phyloP scores from a whole-genome alignment of 1,284 basidiomycete genomes.

The Austroboletus novae-zelandiae region DNA sequence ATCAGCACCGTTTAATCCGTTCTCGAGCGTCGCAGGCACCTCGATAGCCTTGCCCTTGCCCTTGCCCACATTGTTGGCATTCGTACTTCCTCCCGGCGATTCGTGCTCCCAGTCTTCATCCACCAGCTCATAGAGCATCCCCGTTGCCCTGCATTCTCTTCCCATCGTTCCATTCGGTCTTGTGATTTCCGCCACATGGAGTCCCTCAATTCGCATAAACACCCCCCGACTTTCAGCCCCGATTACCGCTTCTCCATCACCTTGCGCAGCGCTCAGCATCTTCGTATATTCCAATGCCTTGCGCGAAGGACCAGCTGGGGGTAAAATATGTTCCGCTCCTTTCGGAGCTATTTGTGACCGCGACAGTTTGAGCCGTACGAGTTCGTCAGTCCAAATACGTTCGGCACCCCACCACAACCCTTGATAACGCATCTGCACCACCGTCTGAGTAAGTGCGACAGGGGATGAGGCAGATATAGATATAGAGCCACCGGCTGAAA shows the following conservation, averaged over 20 bases:
- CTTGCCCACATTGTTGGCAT: constrained; percentile 17
- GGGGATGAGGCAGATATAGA: constrained; percentile 15
- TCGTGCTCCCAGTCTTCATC: constrained; percentile 66
- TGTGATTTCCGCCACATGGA: constrained; percentile 54
- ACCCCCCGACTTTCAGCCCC: constrained; percentile 62
- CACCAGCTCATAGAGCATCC: constrained; percentile 71
- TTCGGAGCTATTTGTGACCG: constrained; percentile 62
- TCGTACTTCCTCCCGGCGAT: constrained; percentile 3
- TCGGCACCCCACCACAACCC: constrained; percentile 89
- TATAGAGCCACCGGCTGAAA: neutral
- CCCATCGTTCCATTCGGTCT: constrained; percentile 31
- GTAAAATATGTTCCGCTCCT: constrained; percentile 54
- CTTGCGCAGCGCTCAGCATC: constrained; percentile 16
- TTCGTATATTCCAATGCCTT: constrained; percentile 35
- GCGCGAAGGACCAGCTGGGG: constrained; percentile 57
- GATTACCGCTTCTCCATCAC: constrained; percentile 32
- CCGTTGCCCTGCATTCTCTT: constrained; percentile 62
- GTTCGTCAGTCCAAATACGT: constrained; percentile 83
- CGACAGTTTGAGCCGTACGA: constrained; percentile 74
- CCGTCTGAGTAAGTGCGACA: constrained; percentile 30
- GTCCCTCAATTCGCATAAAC: constrained; percentile 62
- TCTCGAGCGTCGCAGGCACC: constrained; percentile 1
- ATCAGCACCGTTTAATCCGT: constrained; percentile 7
- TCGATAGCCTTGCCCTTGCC: constrained; percentile 32
- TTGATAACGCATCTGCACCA: constrained; percentile 62